phyloP scores from a whole-genome alignment of 495 filamentous ascomycete species.

The Letharia columbiana region DNA sequence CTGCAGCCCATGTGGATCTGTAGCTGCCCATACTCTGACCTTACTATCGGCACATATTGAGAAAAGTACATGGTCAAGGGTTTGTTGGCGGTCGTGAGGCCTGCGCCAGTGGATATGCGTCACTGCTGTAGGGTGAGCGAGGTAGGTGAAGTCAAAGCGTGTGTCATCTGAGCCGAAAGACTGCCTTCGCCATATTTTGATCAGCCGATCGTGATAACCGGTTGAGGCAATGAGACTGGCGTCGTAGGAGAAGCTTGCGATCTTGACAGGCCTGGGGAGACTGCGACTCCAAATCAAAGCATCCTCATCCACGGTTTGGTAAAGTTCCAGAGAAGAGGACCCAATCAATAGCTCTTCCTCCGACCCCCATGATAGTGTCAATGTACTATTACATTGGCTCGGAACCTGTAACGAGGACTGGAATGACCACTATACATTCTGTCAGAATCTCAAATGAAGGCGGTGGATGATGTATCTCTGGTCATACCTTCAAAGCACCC shows the following conservation, averaged over 20 bases:
- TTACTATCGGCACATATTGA: conserved; percentile 81
- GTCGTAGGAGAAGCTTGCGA: conserved; percentile 78
- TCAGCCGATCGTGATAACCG: conserved; percentile 68
- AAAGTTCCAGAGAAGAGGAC: conserved; percentile 59
- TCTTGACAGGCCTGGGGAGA: conserved; percentile 64
- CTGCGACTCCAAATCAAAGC: conserved; percentile 59
- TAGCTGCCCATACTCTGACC: conserved; percentile 74
- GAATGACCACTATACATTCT: conserved; percentile 44
- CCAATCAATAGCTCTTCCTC: conserved; percentile 75
- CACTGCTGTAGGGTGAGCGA: conserved; percentile 71
- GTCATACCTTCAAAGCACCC: conserved; percentile 54
- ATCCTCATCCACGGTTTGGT: conserved; percentile 30
- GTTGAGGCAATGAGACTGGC: conserved; percentile 76
- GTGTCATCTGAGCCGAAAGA: conserved; percentile 78
- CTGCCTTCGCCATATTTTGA: conserved; percentile 87
- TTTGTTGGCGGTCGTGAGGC: conserved; percentile 66
- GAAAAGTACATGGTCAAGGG: conserved; percentile 82
- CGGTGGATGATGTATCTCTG: not conserved
- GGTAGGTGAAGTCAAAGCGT: conserved; percentile 83
- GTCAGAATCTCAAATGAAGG: conserved; percentile 4
- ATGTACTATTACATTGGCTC: conserved; percentile 39
- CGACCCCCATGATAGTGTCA: conserved; percentile 78
- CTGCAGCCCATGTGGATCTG: conserved; percentile 62
- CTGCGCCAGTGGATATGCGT: conserved; percentile 79
- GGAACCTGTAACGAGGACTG: conserved; percentile 37